phyloP scores from a whole-genome alignment of 139 green algal genomes.

The Marvania coccoides region DNA sequence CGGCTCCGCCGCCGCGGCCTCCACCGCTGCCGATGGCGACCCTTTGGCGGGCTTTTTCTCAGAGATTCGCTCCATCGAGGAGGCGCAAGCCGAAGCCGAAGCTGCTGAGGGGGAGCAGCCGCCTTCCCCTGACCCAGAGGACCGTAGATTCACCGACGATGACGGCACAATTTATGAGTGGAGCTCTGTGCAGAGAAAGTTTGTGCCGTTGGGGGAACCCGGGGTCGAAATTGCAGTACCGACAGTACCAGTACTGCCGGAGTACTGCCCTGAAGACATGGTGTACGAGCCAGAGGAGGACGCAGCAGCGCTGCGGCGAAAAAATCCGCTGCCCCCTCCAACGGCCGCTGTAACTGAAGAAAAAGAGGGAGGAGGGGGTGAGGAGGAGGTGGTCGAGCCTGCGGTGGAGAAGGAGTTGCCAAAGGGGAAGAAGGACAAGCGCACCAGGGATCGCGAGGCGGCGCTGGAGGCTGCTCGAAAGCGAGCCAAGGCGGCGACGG shows the following conservation, averaged over 20 bases:
- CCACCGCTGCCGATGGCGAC: slow-evolving; percentile 2
- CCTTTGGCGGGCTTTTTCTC: slow-evolving; percentile 51
- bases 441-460: not conserved
- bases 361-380: not conserved
- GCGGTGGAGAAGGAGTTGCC: not conserved
- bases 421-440: slow-evolving; percentile 3
- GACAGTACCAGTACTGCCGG: not conserved
- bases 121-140: slow-evolving; percentile 41
- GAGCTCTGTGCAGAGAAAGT: slow-evolving; percentile 64
- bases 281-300: slow-evolving; percentile 51
- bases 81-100: not conserved
- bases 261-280: slow-evolving; percentile 55
- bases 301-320: not conserved
- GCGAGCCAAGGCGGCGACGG: slow-evolving; percentile 3
- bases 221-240: not conserved
- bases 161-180: slow-evolving; percentile 90
- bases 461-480: slow-evolving; percentile 19
- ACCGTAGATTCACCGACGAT: slow-evolving; percentile 87
- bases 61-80: slow-evolving; percentile 54
- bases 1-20: not conserved
- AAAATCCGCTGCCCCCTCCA: not conserved
- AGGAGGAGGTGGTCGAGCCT: not conserved
- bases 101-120: slow-evolving; percentile 2
- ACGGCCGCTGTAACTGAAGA: not conserved
- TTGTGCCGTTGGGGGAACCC: slow-evolving; percentile 47